These are phyloP conservation scores for Microascus cirrosus DNA, from an alignment of 2,329 filamentous ascomycete genomes.

Conservation along the genomic window DNA sequence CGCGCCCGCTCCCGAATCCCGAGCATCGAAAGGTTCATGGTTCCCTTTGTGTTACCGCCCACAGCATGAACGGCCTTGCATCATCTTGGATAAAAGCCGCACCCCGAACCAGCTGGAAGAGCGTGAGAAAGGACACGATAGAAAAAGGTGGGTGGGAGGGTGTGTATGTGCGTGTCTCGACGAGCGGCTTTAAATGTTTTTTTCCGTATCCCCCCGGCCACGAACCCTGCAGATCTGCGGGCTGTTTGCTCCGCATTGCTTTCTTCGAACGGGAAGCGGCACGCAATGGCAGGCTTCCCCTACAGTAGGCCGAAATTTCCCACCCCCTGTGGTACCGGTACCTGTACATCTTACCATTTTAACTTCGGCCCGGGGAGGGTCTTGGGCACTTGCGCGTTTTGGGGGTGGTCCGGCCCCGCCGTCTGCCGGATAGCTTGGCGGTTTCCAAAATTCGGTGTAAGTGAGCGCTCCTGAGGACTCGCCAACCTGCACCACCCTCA, in stretches of 20 bases:
- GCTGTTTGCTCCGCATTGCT: background rate
- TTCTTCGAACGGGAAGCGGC: background rate
- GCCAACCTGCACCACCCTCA: background rate
- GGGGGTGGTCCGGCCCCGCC: background rate
- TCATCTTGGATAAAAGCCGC: background rate
- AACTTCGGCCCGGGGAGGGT: background rate
- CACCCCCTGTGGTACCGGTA: background rate
- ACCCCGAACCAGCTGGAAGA: too few species aligned
- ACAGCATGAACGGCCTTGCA: background rate
- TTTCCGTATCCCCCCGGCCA: background rate
- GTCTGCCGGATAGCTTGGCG: background rate
- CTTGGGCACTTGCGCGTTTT: background rate
- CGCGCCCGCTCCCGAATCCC: background rate
- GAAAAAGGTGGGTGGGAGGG: background rate
- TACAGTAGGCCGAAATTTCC: background rate
- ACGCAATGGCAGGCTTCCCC: background rate
- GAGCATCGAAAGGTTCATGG: background rate
- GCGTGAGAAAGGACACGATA: background rate
- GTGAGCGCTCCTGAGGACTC: conserved; percentile 3
- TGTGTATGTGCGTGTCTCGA: background rate
- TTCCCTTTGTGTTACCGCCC: background rate
- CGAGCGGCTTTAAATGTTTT: background rate
- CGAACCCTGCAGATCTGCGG: background rate
- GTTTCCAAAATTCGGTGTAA: conserved; percentile 5
- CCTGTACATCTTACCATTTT: background rate